Evolutionary conservation across 305 asterid genomes (phyloP).

Genomic region (Fraxinus sp.): DNA sequence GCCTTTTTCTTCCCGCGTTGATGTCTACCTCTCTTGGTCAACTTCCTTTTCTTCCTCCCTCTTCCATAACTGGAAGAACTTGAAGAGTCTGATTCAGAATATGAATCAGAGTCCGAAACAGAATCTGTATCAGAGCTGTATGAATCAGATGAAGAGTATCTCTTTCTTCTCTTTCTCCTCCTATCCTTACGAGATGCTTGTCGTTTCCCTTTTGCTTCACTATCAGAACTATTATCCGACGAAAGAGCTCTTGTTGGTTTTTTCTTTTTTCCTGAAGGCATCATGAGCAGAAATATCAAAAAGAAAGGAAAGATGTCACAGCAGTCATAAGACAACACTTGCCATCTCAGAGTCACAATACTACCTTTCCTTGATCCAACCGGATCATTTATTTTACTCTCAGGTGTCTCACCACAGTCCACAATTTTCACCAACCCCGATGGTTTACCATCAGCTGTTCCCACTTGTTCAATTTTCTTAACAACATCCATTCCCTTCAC

Average conservation of each 20-base stretch:
- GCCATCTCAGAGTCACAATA: slow-evolving; percentile 7
- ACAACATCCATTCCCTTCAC: slow-evolving; percentile 80
- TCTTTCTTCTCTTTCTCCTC: slow-evolving; percentile 60
- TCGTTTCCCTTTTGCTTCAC: slow-evolving; percentile 45
- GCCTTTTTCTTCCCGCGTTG: slow-evolving; percentile 46
- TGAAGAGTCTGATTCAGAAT: slow-evolving; percentile 60
- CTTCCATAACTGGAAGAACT: slow-evolving; percentile 83
- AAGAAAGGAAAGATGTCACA: slow-evolving; percentile 14
- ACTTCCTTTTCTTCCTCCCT: slow-evolving; percentile 67
- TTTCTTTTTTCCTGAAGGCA: slow-evolving; percentile 57
- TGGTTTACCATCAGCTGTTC: slow-evolving; percentile 67
- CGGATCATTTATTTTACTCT: slow-evolving; percentile 30
- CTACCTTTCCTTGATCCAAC: slow-evolving; percentile 64
- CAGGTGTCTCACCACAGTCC: slow-evolving; percentile 71
- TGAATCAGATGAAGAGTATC: slow-evolving; percentile 82
- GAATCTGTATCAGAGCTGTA: slow-evolving; percentile 68
- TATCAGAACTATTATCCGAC: slow-evolving; percentile 46
- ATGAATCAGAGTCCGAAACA: slow-evolving; percentile 54
- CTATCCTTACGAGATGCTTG: slow-evolving; percentile 44
- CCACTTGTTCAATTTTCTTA: slow-evolving; percentile 77
- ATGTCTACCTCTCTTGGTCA: slow-evolving; percentile 47
- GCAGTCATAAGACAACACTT: slow-evolving; percentile 10
- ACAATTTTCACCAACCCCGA: slow-evolving; percentile 62
- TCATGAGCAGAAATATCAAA: slow-evolving; percentile 30
- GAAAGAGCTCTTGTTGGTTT: slow-evolving; percentile 40